Conservation (phyloP, 345 rosid species). For the Mallotus nudiflorus region DNA sequence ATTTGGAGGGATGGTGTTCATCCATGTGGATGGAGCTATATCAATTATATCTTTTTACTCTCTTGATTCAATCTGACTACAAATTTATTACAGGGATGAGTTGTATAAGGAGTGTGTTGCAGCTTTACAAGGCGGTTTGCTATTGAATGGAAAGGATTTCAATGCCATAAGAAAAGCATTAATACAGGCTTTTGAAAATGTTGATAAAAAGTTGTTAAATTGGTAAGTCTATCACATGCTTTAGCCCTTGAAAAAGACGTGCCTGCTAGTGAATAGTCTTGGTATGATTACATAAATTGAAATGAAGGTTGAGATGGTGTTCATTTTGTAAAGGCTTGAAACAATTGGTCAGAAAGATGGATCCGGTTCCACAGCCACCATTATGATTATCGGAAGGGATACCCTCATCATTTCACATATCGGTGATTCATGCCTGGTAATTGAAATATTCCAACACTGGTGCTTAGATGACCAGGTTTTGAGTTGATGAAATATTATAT, state of each 20-base stretch:
- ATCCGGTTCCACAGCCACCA: conserved; percentile 94
- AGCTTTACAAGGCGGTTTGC: conserved; percentile 71
- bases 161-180: conserved; percentile 49
- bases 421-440: conserved; percentile 84
- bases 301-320: conserved; percentile 36
- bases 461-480: not conserved
- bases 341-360: conserved; percentile 50
- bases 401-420: conserved; percentile 68
- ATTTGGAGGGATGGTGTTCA: not conserved
- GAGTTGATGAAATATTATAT: no score
- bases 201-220: conserved; percentile 60
- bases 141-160: conserved; percentile 59
- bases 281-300: conserved; percentile 22
- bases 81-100: conserved; percentile 67
- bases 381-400: conserved; percentile 55
- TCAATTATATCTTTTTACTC: not conserved
- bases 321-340: conserved; percentile 69
- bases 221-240: conserved; percentile 44
- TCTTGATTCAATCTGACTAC: not conserved
- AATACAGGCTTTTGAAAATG: conserved; percentile 61
- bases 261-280: not conserved
- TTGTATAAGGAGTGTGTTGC: conserved; percentile 74
- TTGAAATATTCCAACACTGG: conserved; percentile 3
- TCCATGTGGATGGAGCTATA: not conserved
- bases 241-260: not conserved